A percentile compares a stretch with the other conserved stretches of the same genome.
Evolutionary conservation across 768 basidiomycete species (phyloP).

Genomic region (Termitomyces sp.): DNA sequence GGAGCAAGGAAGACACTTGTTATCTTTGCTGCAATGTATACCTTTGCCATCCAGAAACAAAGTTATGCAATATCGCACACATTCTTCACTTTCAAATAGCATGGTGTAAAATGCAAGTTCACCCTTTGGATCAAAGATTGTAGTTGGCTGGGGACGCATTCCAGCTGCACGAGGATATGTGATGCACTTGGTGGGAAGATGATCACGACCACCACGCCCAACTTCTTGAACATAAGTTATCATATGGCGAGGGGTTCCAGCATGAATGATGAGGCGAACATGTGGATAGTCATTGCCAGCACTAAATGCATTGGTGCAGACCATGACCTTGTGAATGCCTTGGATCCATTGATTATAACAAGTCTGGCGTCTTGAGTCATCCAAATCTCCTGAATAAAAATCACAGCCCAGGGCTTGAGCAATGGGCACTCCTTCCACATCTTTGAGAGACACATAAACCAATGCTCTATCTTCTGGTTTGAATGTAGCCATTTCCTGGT

Average conservation of each 20-base stretch:
- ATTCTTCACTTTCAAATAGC: too few species aligned
- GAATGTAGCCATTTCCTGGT: background rate
- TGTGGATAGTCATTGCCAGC: background rate
- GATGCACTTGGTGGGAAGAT: too few species aligned
- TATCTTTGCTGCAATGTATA: too few species aligned
- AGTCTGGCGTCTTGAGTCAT: background rate
- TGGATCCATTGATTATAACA: background rate
- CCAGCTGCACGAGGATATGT: too few species aligned
- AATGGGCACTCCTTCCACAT: background rate
- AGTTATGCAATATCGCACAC: too few species aligned
- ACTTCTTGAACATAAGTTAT: background rate
- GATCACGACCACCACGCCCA: too few species aligned
- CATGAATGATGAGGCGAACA: background rate
- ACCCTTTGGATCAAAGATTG: too few species aligned
- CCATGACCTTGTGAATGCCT: background rate
- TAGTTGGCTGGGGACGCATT: too few species aligned
- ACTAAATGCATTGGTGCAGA: background rate
- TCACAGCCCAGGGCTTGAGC: background rate
- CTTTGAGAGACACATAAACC: background rate
- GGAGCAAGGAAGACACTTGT: too few species aligned
- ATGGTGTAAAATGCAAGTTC: too few species aligned
- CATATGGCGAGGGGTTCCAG: background rate
- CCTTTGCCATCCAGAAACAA: too few species aligned
- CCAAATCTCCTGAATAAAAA: background rate
- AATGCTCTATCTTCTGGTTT: background rate